These are phyloP conservation scores for Chrysanthemum makinoi DNA, from an alignment of 129 eudicot genomes.

Conservation along the genomic window DNA sequence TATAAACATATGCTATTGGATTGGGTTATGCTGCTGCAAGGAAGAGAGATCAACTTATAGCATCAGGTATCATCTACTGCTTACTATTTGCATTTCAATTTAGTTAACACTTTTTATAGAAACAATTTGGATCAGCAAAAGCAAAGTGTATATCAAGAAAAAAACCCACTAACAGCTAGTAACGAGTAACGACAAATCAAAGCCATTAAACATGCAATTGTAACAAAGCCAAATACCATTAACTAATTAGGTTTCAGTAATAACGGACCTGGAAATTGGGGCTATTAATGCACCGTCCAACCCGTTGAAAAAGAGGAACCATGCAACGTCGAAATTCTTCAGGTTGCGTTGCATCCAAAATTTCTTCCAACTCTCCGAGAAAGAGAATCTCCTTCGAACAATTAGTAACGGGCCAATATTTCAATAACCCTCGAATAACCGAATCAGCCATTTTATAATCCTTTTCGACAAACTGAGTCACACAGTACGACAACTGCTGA, in stretches of 20 bases:
- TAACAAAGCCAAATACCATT: background rate
- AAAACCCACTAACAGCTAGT: background rate
- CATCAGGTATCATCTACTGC: background rate
- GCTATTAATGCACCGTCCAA: slow-evolving; percentile 57
- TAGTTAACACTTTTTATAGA: background rate
- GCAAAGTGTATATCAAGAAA: background rate
- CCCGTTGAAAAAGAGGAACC: slow-evolving; percentile 57
- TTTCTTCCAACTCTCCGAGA: slow-evolving; percentile 63
- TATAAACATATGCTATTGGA: background rate
- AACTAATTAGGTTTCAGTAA: background rate
- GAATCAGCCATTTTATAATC: slow-evolving; percentile 58
- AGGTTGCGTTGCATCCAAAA: slow-evolving; percentile 56
- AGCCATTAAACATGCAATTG: background rate
- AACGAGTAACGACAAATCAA: background rate
- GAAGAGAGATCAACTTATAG: background rate
- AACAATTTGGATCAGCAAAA: slow-evolving; percentile 1
- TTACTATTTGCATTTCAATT: background rate
- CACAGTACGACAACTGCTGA: slow-evolving; percentile 60
- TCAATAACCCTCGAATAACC: slow-evolving; percentile 55
- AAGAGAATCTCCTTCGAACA: slow-evolving; percentile 66
- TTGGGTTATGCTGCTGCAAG: background rate
- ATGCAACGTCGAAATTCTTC: slow-evolving; percentile 55
- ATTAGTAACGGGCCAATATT: slow-evolving; percentile 69
- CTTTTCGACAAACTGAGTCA: slow-evolving; percentile 62
- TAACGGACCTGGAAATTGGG: slow-evolving; percentile 60